Evolutionary conservation across 345 rosid species (phyloP), one percentile per base, ranked within the genome.

Genomic region (Hibiscus tridactylites): DNA sequence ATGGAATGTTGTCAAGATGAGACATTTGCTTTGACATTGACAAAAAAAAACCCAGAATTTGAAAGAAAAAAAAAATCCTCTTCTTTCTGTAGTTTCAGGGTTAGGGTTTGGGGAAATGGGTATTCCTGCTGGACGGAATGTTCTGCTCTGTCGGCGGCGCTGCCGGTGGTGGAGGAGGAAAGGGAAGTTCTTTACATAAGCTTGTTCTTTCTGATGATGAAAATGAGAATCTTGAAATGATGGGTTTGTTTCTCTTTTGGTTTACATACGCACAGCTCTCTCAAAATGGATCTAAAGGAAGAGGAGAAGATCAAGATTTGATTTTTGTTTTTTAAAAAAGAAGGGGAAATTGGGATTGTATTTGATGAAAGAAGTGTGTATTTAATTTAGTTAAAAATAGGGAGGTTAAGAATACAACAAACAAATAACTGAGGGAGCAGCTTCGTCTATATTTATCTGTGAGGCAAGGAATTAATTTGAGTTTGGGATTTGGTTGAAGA

Each of bases 1-100:
- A 91, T 12, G 98, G 97, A 64, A 73, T 85, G 77, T 88, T 80
- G 75, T 93, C 98, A 73, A 85, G 98, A 79, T 90, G 98, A 26
- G 96, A 90, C 90, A 87, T 88, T 83, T 83, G 86, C 77, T 90
- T 88, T 78, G 58, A 81, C 65, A 75, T 64, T 78, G 71, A 1
- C 12, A 1, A 33, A 4, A 33, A n/a, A n/a, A n/a, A n/a, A n/a
- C n/a, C n/a, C n/a, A n/a, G n/a, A n/a, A n/a, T n/a, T n/a, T n/a
- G n/a, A n/a, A n/a, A n/a, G n/a, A n/a, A n/a, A n/a, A n/a, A n/a
- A n/a, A 33, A 33, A 33, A 21, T 5, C 24, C 9, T 21, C 42
- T 24, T 19, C 68, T 6, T 37, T 13, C 13, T 21, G 17, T n/a
- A 21, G 11, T 12, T 28, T 39, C 70, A 15, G 78, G 71, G 68